Base-by-base conservation (phyloP, 768 basidiomycete genomes). In the Auriscalpium vulgare region DNA sequence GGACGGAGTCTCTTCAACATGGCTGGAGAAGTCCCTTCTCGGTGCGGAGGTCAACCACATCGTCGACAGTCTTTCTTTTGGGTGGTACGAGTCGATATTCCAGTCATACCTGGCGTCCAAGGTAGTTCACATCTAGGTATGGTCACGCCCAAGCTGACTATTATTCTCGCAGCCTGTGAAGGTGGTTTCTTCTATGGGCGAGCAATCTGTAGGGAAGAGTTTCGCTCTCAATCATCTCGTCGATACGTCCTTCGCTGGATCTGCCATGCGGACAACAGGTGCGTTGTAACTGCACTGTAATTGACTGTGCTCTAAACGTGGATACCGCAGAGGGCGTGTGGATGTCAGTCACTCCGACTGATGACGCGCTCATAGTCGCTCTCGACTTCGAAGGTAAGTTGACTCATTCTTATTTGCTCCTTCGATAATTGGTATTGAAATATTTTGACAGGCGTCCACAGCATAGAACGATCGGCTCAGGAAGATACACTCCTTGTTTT, bases 111-210 rank as follows among this genome's bases (percentile, higher is more conserved):
- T 80, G 78, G 78, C 79, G 0, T 69, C 70, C 17, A 84, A 79
- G 74, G 82, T 76, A 47, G 83, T 85, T 1, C 84, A 83, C 0
- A 84, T 84, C 1, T 60, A 80, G 77, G 51, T 85, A 75, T 53
- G 69, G 78, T 0, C 63, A 84, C 38, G 84, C 84, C 51, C 84
- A 85, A 58, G 69, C 85, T 6, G 75, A 74, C 1, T 83, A 85
- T 60, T 82, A 82, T 0, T 84, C 84, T 85, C 60, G 81, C 81
- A 8, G 83, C 82, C 81, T 2, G 82, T 85, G 14, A 77, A 75
- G 60, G 83, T 85, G 3, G 83, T 85, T 1, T 82, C 82, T 0
- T 85, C 84, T 0, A 83, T 85, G 84, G 83, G 82, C 3, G 82
- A 84, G 64, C 83, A 85, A 61, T 83, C 81, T 0, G 83, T 85